Evolutionary conservation across 2,329 filamentous ascomycete genomes (phyloP), one percentile per base, ranked within the genome.

Genomic region (Aspergillus fructus): DNA sequence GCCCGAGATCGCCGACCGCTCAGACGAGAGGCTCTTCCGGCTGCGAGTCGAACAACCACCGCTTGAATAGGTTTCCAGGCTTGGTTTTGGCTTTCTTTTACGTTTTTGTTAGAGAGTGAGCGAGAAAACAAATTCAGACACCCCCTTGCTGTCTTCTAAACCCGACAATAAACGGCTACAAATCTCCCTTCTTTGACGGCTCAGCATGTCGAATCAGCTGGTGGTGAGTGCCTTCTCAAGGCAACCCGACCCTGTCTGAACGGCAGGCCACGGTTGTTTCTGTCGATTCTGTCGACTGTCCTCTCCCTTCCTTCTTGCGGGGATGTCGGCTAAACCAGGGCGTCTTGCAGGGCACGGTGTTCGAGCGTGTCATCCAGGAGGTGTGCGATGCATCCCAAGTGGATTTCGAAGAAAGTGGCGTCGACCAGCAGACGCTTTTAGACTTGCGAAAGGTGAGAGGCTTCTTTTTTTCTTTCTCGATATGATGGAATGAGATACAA

Each of bases 371-470:
- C 73, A 91, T 97, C 76, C 89, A 93, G 67, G 89, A 90, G 79
- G 93, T 99, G 71, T 90, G 97, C 76, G 89, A 93, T 68, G 88
- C 88, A 65, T 97, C 93, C 70, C 85, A 90, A 71, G 90, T 93
- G 71, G 94, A 97, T 77, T 97, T 99, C 74, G 94, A 99, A 76
- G 94, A 99, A 78, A 91, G 89, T 67, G 94, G 94, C 68, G 89
- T 97, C 64, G 91, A 96, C 68, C 89, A 93, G 74, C 81, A 85
- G 66, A 93, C 93, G 51, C 80, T 99, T 69, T 86, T 93, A 65
- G 91, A 96, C 74, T 81, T 99, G 81, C 88, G 88, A 76, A 84
- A 88, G 86, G 93, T 97, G 81, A 84, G 90, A 80, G 57, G 53
- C 42, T 13, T n/a, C 33, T 34, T 34, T 46, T 27, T 27, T 42